Evolutionary conservation across 345 rosid species (phyloP), one percentile per base, ranked within the genome.

Genomic region (Orychophragmus violaceus): DNA sequence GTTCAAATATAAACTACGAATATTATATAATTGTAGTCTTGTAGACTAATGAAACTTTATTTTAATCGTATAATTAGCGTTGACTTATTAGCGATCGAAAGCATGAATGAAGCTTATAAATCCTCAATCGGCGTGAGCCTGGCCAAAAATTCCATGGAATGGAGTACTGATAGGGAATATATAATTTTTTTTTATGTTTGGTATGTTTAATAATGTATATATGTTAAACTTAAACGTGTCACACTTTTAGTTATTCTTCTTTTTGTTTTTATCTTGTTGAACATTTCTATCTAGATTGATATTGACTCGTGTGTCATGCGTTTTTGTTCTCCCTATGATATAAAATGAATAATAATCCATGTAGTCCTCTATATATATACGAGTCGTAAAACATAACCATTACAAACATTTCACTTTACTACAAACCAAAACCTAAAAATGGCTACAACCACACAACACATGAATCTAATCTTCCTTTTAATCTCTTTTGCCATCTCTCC

Each of bases 401-500:
- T 30, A 42, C 36, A 61, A 6, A 60, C 52, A 32, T 29, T 21
- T 13, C 16, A 21, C 19, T 39, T 41, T 41, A 59, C 37, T 41
- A 62, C 61, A 51, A 36, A n/a, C 8, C 27, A 35, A 68, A 25
- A 22, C 6, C 27, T 11, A 8, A 50, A 63, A 23, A 62, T 71
- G 70, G 28, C 60, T 49, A 29, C 29, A 12, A 28, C 59, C 16
- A 72, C 55, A 49, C 11, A 49, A 57, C 59, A 37, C 53, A 64
- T 65, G 66, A 72, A 72, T 21, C 22, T 37, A 49, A 27, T 72
- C 53, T 49, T 72, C 29, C 14, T 72, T 19, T 9, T 72, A 19
- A 49, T 50, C 22, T 57, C 76, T 5, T 58, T 72, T 0, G 27
- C 60, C 30, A 37, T 72, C 59, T 58, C 76, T 72, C 76, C 71